These are phyloP conservation scores for Skeletonema potamos DNA, from an alignment of 108 stramenopile genomes.

Conservation along the genomic window DNA sequence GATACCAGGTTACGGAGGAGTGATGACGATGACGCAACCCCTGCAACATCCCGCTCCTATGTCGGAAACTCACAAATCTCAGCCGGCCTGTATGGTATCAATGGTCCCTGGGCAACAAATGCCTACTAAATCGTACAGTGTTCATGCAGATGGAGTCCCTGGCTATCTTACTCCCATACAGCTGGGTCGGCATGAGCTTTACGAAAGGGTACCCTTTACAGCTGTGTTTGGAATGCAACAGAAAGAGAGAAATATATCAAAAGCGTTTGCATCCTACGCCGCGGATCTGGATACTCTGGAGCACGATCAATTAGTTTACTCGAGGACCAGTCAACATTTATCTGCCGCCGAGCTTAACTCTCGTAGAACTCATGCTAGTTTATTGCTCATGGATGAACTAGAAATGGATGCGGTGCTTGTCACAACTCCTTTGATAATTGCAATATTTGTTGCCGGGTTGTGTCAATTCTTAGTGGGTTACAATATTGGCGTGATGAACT, in stretches of 20 bases:
- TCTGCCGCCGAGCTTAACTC: conserved; percentile 46
- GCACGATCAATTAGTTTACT: conserved; percentile 37
- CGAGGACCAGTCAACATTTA: conserved; percentile 34
- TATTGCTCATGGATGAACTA: conserved; percentile 83
- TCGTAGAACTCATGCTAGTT: conserved; percentile 54
- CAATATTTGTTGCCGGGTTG: conserved; percentile 56
- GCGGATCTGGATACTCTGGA: conserved; percentile 74
- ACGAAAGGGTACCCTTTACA: conserved; percentile 76
- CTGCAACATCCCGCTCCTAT: background rate
- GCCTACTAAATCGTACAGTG: conserved; percentile 64
- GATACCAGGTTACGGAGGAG: background rate
- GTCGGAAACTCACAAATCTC: conserved; percentile 8
- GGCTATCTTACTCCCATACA: conserved; percentile 68
- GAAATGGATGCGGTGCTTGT: conserved; percentile 79
- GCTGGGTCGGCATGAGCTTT: conserved; percentile 76
- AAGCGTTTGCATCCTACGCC: conserved; percentile 77
- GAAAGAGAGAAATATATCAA: conserved; percentile 58
- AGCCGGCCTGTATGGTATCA: conserved; percentile 11
- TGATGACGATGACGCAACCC: background rate
- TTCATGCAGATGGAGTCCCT: conserved; percentile 57
- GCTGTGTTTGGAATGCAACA: conserved; percentile 84
- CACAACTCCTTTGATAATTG: conserved; percentile 82
- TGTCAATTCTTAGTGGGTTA: conserved; percentile 59
- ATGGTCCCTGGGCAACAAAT: conserved; percentile 37
- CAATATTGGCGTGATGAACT: conserved; percentile 86